Conservation (phyloP, 73 alveolate species). For the Symbiodinium natans region DNA sequence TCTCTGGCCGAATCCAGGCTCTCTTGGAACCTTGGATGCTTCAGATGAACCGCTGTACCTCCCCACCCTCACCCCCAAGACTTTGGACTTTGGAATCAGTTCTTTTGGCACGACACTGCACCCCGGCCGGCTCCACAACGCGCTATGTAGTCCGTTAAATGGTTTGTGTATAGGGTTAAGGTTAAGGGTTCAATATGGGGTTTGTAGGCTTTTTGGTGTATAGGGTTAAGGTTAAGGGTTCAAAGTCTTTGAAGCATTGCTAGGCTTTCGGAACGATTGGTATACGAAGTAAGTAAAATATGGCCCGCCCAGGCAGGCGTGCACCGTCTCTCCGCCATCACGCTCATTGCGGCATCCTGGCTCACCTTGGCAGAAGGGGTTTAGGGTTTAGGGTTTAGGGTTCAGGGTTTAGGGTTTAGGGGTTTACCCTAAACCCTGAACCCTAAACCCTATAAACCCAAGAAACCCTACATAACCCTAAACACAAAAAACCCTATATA, state of each 20-base stretch:
- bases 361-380: neutral
- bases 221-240: neutral
- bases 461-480: neutral
- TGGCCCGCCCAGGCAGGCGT: neutral
- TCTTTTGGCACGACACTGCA: too few species aligned
- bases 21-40: conserved; percentile 14
- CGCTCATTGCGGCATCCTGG: conserved; percentile 34
- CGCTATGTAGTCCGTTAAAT: neutral
- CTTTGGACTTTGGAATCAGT: too few species aligned
- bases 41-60: too few species aligned
- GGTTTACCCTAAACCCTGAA: too few species aligned
- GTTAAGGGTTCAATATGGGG: neutral
- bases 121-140: neutral
- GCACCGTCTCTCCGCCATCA: conserved; percentile 48
- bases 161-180: neutral
- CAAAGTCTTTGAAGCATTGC: neutral
- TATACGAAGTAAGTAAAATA: conserved; percentile 27
- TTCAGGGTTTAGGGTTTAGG: too few species aligned
- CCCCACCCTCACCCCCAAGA: too few species aligned
- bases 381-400: neutral
- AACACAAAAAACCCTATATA: too few species aligned
- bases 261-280: conserved; percentile 33
- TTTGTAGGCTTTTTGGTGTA: neutral
- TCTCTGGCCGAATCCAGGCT: neutral
- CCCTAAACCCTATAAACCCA: too few species aligned